These are phyloP conservation scores for Rhodotorula kratochvilovae DNA, from an alignment of 768 basidiomycete genomes.

Conservation along the genomic window DNA sequence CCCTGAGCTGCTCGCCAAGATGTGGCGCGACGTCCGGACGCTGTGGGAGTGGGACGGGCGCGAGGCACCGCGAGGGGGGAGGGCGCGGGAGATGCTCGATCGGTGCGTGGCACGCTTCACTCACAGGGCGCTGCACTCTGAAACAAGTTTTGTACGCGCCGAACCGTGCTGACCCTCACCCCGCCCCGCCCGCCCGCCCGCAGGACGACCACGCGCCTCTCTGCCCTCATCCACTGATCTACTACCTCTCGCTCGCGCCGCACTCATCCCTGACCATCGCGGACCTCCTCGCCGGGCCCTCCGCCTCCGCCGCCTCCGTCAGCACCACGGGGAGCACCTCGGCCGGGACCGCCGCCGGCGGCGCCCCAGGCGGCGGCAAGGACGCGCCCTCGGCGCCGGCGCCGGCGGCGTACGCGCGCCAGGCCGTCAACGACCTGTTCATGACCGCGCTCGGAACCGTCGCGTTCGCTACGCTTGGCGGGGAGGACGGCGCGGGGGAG, in stretches of 20 bases:
- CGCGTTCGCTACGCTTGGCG: conserved; percentile 20
- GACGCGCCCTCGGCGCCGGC: background rate
- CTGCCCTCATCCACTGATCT: conserved; percentile 20
- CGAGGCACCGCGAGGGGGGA: background rate
- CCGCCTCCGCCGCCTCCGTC: background rate
- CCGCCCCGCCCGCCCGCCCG: background rate
- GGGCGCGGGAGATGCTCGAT: background rate
- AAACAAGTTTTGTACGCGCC: too few species aligned
- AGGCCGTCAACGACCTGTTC: conserved; percentile 3
- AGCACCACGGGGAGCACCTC: too few species aligned
- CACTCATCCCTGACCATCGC: conserved; percentile 10
- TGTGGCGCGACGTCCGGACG: conserved; percentile 17
- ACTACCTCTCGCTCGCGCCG: conserved; percentile 32
- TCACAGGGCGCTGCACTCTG: too few species aligned
- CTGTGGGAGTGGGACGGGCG: conserved; percentile 37
- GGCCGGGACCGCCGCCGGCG: background rate
- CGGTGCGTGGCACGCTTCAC: too few species aligned
- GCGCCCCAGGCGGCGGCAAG: background rate
- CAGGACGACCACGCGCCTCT: conserved; percentile 23
- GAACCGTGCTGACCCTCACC: too few species aligned
- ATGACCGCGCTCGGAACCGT: conserved; percentile 24
- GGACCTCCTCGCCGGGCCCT: background rate
- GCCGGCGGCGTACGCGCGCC: background rate
- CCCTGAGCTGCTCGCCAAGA: conserved; percentile 22
- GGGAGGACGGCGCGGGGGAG: background rate